Evolutionary conservation across 495 filamentous ascomycete species (phyloP).

Genomic region (Evernia prunastri): DNA sequence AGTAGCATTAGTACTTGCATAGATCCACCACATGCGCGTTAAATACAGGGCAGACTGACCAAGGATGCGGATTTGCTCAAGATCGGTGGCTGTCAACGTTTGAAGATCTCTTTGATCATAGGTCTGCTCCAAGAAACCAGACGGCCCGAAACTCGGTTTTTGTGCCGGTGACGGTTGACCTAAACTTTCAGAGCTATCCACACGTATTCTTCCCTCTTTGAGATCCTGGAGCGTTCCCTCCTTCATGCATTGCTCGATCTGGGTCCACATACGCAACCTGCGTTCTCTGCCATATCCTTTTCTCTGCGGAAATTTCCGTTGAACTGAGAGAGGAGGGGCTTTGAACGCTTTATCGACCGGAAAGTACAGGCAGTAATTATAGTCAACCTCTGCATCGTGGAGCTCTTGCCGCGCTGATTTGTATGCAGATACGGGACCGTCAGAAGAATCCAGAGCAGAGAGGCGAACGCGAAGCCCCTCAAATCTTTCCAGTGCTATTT

Average conservation of each 20-base stretch:
- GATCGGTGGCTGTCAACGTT: neutral
- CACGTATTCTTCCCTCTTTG: slow-evolving; percentile 3
- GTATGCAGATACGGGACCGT: slow-evolving; percentile 12
- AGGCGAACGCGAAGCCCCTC: slow-evolving; percentile 8
- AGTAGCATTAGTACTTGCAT: neutral
- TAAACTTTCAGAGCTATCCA: neutral
- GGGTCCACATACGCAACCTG: slow-evolving; percentile 1
- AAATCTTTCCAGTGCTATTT: slow-evolving; percentile 7
- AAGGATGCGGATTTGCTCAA: neutral
- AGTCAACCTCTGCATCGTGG: slow-evolving; percentile 65
- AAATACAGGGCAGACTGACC: neutral
- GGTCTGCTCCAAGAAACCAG: neutral
- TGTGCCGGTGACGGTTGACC: neutral
- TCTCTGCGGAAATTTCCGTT: neutral
- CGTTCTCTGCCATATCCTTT: neutral
- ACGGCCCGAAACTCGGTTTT: too few relatives aligned
- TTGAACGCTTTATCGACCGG: slow-evolving; percentile 67
- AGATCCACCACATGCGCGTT: neutral
- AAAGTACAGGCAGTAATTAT: slow-evolving; percentile 22
- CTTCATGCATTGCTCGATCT: slow-evolving; percentile 13
- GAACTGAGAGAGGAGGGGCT: slow-evolving; percentile 65
- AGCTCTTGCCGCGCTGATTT: slow-evolving; percentile 25
- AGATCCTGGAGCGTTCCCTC: slow-evolving; percentile 17
- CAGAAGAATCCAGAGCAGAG: slow-evolving; percentile 1
- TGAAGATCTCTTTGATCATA: neutral